Evolutionary conservation across 148 eudicot genomes (phyloP).

Genomic region (Silene uniflora): DNA sequence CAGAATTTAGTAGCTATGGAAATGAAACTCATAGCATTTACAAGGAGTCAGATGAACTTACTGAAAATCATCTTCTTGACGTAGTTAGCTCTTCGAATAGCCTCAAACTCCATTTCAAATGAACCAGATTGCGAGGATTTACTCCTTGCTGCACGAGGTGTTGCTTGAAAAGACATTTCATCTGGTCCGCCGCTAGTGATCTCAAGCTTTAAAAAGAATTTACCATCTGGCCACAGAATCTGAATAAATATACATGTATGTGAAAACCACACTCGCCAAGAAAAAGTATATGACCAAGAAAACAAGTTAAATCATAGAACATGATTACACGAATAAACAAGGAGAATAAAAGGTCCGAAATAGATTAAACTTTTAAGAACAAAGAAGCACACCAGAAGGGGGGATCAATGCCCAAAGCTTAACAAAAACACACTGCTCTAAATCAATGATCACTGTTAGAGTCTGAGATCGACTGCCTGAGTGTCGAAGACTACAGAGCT

Average conservation of each 20-base stretch:
- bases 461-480: too few relatives aligned
- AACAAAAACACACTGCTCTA: too few relatives aligned
- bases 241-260: constrained; percentile 24
- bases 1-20: too few relatives aligned
- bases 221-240: constrained; percentile 93
- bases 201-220: constrained; percentile 58
- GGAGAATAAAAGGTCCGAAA: too few relatives aligned
- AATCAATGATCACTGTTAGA: too few relatives aligned
- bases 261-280: background rate
- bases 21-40: background rate
- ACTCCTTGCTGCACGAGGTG: constrained; percentile 35
- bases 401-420: too few relatives aligned
- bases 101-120: constrained; percentile 90
- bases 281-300: background rate
- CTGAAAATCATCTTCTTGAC: constrained; percentile 76
- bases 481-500: too few relatives aligned
- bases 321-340: background rate
- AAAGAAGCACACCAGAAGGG: too few relatives aligned
- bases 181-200: constrained; percentile 31
- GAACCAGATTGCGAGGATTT: constrained; percentile 43
- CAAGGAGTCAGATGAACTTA: constrained; percentile 34
- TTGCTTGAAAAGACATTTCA: constrained; percentile 43
- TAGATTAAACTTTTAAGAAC: too few relatives aligned
- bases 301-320: background rate
- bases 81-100: constrained; percentile 82